Percentiles rank a stretch among this genome's conserved stretches.
These are phyloP conservation scores for Nitzschia putrida DNA, from an alignment of 108 stramenopile species.

Conservation along the genomic window DNA sequence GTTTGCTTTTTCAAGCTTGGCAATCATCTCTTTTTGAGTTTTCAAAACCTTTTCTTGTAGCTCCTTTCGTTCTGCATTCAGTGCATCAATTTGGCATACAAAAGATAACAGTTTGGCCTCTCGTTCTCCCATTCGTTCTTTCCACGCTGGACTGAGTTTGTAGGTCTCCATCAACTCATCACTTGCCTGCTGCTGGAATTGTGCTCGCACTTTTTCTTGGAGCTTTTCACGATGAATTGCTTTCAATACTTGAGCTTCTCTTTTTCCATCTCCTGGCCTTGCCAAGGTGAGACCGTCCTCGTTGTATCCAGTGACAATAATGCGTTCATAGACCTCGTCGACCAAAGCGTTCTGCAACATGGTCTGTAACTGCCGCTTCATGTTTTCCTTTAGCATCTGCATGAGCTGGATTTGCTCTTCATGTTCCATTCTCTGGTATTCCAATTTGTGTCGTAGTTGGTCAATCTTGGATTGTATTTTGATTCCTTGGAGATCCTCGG, in stretches of 20 bases:
- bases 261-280: constrained; percentile 11
- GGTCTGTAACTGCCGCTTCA: neutral
- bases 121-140: constrained; percentile 14
- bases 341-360: neutral
- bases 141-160: neutral
- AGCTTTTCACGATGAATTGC: neutral
- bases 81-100: constrained; percentile 8
- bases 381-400: neutral
- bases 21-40: constrained; percentile 16
- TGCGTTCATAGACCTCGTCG: neutral
- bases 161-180: constrained; percentile 15
- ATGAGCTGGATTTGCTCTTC: constrained; percentile 9
- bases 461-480: constrained; percentile 7
- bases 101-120: constrained; percentile 12
- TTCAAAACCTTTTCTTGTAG: neutral
- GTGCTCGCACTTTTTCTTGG: neutral
- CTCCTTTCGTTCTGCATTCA: constrained; percentile 8
- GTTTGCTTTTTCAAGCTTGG: neutral
- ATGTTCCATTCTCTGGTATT: constrained; percentile 6
- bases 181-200: constrained; percentile 18
- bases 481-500: constrained; percentile 3
- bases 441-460: neutral
- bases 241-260: neutral
- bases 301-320: neutral
- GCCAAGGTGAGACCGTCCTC: constrained; percentile 1